Evolutionary conservation across 2,329 filamentous ascomycete genomes (phyloP).

Genomic region (Talaromyces sp.): DNA sequence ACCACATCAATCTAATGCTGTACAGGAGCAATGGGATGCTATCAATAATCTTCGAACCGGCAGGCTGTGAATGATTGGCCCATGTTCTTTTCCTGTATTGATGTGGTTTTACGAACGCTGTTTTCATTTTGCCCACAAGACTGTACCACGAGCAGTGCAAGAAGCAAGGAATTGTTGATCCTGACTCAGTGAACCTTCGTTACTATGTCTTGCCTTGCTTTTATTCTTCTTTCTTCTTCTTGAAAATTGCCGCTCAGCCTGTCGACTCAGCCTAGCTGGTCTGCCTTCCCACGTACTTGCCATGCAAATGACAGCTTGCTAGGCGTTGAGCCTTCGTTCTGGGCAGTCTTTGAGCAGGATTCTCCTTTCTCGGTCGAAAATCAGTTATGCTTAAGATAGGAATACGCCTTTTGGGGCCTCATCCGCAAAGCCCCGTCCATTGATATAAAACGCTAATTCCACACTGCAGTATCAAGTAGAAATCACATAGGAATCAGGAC

Average conservation of each 20-base stretch:
- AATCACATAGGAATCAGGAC: not conserved
- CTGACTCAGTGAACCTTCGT: not conserved
- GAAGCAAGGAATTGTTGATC: not conserved
- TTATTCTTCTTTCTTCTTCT: not conserved
- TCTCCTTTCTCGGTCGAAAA: not conserved
- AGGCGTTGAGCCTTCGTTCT: not conserved
- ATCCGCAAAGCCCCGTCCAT: not conserved
- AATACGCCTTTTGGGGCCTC: not conserved
- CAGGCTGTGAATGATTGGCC: not conserved
- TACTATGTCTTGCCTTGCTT: not conserved
- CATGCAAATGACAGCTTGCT: not conserved
- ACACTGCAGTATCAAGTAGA: not conserved
- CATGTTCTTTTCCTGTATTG: not conserved
- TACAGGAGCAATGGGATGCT: not conserved
- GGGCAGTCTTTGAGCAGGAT: not conserved
- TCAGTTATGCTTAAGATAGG: not conserved
- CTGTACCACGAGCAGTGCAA: not conserved
- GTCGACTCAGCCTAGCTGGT: not conserved
- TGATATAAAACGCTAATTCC: conserved; percentile 1
- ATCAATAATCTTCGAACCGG: not conserved
- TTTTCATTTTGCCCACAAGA: not conserved
- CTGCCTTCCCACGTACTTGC: not conserved
- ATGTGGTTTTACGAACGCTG: not conserved
- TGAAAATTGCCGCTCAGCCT: not conserved
- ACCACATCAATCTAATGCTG: not conserved